Percentiles rank a stretch among this genome's conserved stretches.
phyloP scores from a whole-genome alignment of 192 early-diverging fungal species.

The Pilaira anomala region DNA sequence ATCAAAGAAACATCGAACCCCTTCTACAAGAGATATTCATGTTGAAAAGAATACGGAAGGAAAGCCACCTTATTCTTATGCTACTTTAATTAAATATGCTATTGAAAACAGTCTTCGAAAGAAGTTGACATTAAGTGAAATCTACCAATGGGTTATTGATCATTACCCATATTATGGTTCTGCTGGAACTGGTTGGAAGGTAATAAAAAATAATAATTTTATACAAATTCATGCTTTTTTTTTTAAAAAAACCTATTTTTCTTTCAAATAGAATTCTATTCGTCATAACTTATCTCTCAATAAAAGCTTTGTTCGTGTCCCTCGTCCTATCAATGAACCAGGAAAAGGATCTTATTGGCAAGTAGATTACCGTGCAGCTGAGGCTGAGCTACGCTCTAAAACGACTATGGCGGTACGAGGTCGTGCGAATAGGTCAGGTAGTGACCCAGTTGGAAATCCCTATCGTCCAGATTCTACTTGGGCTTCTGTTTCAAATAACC shows the following conservation, averaged over 20 bases:
- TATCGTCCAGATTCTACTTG: conserved; percentile 13
- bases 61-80: conserved; percentile 78
- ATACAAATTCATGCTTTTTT: conserved; percentile 3
- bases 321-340: conserved; percentile 77
- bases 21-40: conserved; percentile 22
- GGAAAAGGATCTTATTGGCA: conserved; percentile 88
- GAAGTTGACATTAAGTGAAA: conserved; percentile 74
- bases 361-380: conserved; percentile 53
- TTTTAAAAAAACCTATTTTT: conserved; percentile 21
- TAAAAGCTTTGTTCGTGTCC: conserved; percentile 72
- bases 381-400: conserved; percentile 28
- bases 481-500: neutral
- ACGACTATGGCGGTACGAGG: conserved; percentile 9
- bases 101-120: conserved; percentile 60
- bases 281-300: conserved; percentile 83
- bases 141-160: conserved; percentile 73
- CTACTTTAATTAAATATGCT: conserved; percentile 74
- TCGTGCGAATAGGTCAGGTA: conserved; percentile 5
- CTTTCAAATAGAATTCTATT: conserved; percentile 82
- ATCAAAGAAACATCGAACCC: conserved; percentile 4
- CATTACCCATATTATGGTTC: conserved; percentile 73
- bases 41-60: conserved; percentile 36
- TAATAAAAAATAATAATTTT: conserved; percentile 13
- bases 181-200: conserved; percentile 60
- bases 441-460: conserved; percentile 8